Conservation (phyloP, 2,329 filamentous ascomycete genomes). For the Alternaria angustiovoidea region DNA sequence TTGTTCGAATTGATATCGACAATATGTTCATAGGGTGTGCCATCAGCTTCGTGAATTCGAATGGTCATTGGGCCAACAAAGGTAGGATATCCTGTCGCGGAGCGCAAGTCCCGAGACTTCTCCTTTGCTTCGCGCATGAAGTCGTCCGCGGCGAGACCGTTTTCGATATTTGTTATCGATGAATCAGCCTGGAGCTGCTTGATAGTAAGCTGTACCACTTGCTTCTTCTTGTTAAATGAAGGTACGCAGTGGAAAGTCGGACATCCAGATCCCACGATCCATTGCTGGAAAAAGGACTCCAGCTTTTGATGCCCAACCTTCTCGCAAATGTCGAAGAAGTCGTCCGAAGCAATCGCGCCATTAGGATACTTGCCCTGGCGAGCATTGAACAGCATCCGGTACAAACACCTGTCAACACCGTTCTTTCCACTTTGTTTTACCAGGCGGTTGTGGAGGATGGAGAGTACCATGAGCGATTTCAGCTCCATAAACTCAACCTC, state of each 20-base stretch:
- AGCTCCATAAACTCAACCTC: constrained; percentile 89
- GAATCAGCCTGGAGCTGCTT: constrained; percentile 64
- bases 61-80: constrained; percentile 98
- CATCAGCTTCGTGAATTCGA: constrained; percentile 95
- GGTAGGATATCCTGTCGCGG: constrained; percentile 74
- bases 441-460: constrained; percentile 90
- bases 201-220: constrained; percentile 92
- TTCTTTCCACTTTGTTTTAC: constrained; percentile 86
- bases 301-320: constrained; percentile 86
- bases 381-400: constrained; percentile 83
- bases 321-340: constrained; percentile 85
- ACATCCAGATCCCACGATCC: constrained; percentile 88
- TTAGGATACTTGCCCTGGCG: constrained; percentile 80
- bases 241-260: constrained; percentile 87
- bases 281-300: constrained; percentile 92
- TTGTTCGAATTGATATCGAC: constrained; percentile 90
- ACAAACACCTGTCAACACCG: constrained; percentile 85
- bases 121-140: constrained; percentile 90
- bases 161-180: constrained; percentile 38
- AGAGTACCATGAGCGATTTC: constrained; percentile 90
- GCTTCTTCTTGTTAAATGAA: constrained; percentile 95
- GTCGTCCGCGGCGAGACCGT: constrained; percentile 69
- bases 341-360: constrained; percentile 73
- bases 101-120: constrained; percentile 72
- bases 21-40: constrained; percentile 97